These are phyloP conservation scores for Ceratobasidium sp. DNA, from an alignment of 1,284 basidiomycete genomes.

Conservation along the genomic window DNA sequence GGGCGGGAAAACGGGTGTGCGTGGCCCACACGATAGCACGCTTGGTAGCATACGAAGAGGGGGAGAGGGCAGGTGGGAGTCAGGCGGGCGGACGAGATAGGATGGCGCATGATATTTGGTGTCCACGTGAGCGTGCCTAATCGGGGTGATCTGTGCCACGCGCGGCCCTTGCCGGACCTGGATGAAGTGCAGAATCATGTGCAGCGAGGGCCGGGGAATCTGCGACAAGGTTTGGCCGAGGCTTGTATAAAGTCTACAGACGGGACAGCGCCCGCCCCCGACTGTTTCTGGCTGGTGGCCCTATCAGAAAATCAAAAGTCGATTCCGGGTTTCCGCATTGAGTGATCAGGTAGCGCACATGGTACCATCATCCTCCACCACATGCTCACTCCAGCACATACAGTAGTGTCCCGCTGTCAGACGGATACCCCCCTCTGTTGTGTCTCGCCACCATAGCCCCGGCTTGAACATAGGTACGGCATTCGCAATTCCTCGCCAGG, in stretches of 20 bases:
- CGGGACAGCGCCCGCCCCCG: not conserved
- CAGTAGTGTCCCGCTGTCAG: slow-evolving; percentile 6
- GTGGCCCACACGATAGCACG: not conserved
- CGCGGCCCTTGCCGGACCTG: slow-evolving; percentile 19
- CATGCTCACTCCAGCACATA: slow-evolving; percentile 45
- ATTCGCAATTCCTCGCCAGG: slow-evolving; percentile 22
- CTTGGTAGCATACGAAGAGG: not conserved
- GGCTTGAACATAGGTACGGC: slow-evolving; percentile 26
- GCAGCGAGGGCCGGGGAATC: slow-evolving; percentile 25
- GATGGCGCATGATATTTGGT: slow-evolving; percentile 34
- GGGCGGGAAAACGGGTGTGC: slow-evolving; percentile 9
- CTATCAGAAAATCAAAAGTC: slow-evolving; percentile 43
- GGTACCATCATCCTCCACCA: slow-evolving; percentile 40
- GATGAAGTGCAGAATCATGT: slow-evolving; percentile 33
- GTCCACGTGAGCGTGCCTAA: slow-evolving; percentile 13
- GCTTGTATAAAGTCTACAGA: slow-evolving; percentile 18
- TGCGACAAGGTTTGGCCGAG: slow-evolving; percentile 27
- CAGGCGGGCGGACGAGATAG: not conserved
- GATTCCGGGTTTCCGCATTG: slow-evolving; percentile 35
- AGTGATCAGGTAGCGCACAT: slow-evolving; percentile 43
- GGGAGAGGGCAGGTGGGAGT: not conserved
- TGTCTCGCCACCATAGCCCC: slow-evolving; percentile 21
- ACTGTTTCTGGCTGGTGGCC: slow-evolving; percentile 7
- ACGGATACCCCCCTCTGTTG: slow-evolving; percentile 32
- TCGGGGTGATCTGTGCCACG: slow-evolving; percentile 27